Evolutionary conservation across 768 basidiomycete genomes (phyloP).

Genomic region (Mycena indigotica): DNA sequence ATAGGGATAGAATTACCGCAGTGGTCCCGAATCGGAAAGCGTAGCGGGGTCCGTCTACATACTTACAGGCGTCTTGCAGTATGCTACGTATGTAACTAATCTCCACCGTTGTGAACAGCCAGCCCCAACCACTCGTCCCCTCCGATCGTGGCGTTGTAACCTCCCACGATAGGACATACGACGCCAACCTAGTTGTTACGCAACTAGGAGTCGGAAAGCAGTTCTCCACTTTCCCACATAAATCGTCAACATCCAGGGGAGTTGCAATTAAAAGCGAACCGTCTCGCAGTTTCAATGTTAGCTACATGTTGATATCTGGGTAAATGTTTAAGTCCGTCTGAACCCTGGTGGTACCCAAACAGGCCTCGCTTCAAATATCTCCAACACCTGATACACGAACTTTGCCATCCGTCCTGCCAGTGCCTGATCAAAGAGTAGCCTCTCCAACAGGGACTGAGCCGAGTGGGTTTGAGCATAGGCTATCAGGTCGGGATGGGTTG

Average conservation of each 20-base stretch:
- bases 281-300: background rate
- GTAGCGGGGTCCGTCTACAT: background rate
- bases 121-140: background rate
- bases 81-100: background rate
- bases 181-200: background rate
- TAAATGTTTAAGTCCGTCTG: background rate
- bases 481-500: background rate
- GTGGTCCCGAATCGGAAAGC: background rate
- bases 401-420: background rate
- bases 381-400: background rate
- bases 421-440: background rate
- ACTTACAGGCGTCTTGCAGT: background rate
- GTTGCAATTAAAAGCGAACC: background rate
- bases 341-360: background rate
- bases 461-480: background rate
- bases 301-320: background rate
- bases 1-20: no score
- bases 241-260: background rate
- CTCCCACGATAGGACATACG: background rate
- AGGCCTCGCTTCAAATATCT: background rate
- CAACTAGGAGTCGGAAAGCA: background rate
- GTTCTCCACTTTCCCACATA: background rate
- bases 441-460: background rate
- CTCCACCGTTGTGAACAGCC: background rate
- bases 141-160: background rate